A percentile compares a stretch with the other conserved stretches of the same genome.
Conservation (phyloP, 768 basidiomycete species). For the Pulveroboletus sp. region DNA sequence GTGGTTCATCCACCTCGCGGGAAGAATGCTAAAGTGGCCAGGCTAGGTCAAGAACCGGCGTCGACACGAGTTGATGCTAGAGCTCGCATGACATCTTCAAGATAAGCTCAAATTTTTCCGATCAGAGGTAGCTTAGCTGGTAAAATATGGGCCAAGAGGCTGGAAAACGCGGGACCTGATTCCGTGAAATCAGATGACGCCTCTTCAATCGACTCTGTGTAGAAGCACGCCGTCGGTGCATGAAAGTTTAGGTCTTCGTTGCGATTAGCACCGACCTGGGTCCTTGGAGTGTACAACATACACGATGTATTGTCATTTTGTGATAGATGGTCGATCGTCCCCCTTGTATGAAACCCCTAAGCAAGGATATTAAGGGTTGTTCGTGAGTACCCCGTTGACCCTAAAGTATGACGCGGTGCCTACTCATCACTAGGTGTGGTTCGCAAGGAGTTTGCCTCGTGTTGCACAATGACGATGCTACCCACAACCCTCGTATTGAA, state of each 20-base stretch:
- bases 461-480: slow-evolving; percentile 1
- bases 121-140: slow-evolving; percentile 18
- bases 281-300: background rate
- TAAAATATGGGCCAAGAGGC: slow-evolving; percentile 22
- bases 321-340: too few species aligned
- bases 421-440: slow-evolving; percentile 6
- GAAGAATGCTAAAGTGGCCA: slow-evolving; percentile 18
- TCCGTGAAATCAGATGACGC: slow-evolving; percentile 21
- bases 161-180: slow-evolving; percentile 18
- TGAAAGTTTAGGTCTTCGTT: slow-evolving; percentile 6
- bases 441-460: slow-evolving; percentile 10
- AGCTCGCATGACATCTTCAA: slow-evolving; percentile 22
- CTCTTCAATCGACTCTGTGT: slow-evolving; percentile 11
- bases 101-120: slow-evolving; percentile 20
- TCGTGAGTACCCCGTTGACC: background rate
- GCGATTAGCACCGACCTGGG: background rate
- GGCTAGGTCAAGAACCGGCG: slow-evolving; percentile 10
- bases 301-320: too few species aligned
- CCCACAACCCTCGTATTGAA: slow-evolving; percentile 14
- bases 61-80: slow-evolving; percentile 14
- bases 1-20: slow-evolving; percentile 25
- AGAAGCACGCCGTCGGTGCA: background rate
- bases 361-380: slow-evolving; percentile 7
- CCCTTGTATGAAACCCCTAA: background rate
- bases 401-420: background rate